These are phyloP conservation scores for Metschnikowia shivogae DNA, from an alignment of 805 yeast species.

Conservation along the genomic window DNA sequence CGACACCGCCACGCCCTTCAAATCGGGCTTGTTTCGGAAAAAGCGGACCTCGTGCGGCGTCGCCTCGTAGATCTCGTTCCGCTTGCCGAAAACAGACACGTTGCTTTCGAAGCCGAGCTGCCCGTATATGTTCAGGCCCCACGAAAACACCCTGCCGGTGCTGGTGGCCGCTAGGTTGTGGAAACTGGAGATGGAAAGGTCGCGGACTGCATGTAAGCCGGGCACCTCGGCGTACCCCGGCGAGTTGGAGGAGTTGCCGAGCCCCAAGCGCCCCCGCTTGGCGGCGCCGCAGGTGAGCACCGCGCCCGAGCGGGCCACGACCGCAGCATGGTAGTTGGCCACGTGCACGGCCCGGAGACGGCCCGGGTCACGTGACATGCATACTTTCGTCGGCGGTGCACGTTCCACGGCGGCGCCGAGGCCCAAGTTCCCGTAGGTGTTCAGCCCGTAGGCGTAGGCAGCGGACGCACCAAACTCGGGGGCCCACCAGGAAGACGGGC, in stretches of 20 bases:
- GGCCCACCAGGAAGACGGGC: slow-evolving; percentile 38
- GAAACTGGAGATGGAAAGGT: slow-evolving; percentile 55
- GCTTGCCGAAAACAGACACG: slow-evolving; percentile 17
- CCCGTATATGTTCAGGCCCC: slow-evolving; percentile 73
- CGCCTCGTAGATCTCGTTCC: slow-evolving; percentile 28
- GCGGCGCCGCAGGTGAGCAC: slow-evolving; percentile 64
- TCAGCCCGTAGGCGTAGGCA: slow-evolving; percentile 58
- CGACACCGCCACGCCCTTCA: slow-evolving; percentile 56
- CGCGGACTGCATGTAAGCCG: slow-evolving; percentile 19
- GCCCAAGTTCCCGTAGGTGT: slow-evolving; percentile 60
- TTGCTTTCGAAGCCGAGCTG: slow-evolving; percentile 52
- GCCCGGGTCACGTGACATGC: slow-evolving; percentile 20
- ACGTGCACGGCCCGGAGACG: slow-evolving; percentile 46
- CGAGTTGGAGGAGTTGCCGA: slow-evolving; percentile 34
- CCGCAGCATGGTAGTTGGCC: slow-evolving; percentile 63
- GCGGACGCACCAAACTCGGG: slow-evolving; percentile 52
- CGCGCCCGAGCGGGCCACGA: slow-evolving; percentile 53
- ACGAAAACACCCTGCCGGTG: slow-evolving; percentile 55
- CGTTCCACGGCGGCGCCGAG: slow-evolving; percentile 56
- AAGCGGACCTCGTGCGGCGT: slow-evolving; percentile 37
- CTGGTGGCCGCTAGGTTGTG: slow-evolving; percentile 60
- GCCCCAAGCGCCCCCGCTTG: slow-evolving; percentile 69
- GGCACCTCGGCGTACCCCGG: slow-evolving; percentile 44
- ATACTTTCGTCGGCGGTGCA: slow-evolving; percentile 38
- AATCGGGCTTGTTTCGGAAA: slow-evolving; percentile 18